These are phyloP conservation scores for Laguncularia racemosa DNA, from an alignment of 345 rosid species.

Conservation along the genomic window DNA sequence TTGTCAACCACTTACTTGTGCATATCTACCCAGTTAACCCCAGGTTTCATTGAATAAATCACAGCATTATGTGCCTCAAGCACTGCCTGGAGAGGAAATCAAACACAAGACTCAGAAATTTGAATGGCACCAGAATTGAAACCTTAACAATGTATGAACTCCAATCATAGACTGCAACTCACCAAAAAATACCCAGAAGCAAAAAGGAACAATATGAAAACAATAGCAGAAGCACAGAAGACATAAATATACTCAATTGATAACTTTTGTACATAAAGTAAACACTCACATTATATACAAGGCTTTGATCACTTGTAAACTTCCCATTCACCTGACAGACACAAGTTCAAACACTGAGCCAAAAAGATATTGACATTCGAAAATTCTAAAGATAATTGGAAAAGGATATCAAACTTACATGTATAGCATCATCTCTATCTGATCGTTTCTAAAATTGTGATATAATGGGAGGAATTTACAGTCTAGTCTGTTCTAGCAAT, in stretches of 20 bases:
- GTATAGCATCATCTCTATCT: neutral
- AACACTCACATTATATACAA: conserved; percentile 72
- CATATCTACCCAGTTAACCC: conserved; percentile 87
- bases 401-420: neutral
- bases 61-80: conserved; percentile 84
- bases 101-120: conserved; percentile 2
- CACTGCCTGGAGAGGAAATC: conserved; percentile 50
- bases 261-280: neutral
- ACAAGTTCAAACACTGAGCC: conserved; percentile 2
- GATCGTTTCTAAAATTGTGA: too few species aligned
- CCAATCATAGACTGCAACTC: too few species aligned
- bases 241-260: too few species aligned
- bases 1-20: conserved; percentile 55
- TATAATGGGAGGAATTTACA: neutral
- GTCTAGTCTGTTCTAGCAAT: neutral
- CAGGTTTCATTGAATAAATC: conserved; percentile 75
- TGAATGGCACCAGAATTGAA: neutral
- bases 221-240: too few species aligned
- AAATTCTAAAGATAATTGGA: neutral
- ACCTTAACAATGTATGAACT: too few species aligned
- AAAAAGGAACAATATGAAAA: neutral
- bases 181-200: neutral
- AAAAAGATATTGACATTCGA: neutral
- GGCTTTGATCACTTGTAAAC: conserved; percentile 74
- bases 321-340: conserved; percentile 73